Evolutionary conservation across 352 stramenopile species (phyloP), one percentile per base, ranked within the genome.

Genomic region (Hyaloperonospora arabidopsidis): DNA sequence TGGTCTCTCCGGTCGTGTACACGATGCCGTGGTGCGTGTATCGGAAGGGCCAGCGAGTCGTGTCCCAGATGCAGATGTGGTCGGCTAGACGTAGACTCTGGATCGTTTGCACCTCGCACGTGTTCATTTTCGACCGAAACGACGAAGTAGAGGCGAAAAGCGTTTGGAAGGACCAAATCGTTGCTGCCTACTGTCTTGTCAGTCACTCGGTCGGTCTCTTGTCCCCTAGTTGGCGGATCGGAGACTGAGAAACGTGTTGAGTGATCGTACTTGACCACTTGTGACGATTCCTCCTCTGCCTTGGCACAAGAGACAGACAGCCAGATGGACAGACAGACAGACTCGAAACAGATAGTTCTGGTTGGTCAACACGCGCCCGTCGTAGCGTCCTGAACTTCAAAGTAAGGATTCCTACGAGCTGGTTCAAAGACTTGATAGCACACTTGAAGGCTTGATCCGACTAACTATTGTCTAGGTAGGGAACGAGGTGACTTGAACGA

Each of bases 41-140:
- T 11, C 72, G 66, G 63, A 87, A 84, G 1, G 80, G 80, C 77
- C 77, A 90, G 29, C 80, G 77, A 48, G 62, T 79, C 17, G 75
- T 82, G 58, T 90, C 80, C 80, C 80, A 90, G 51, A 90, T 86
- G 61, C 72, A 86, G 22, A 90, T 76, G 58, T 90, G 80, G 67
- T 90, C 80, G 10, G 61, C 74, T 19, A 51, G 49, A 47, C 78
- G 75, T n/a, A 90, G 68, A 48, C 63, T 76, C 41, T 59, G 49
- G 1, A 90, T 77, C 55, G 72, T 57, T 49, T 75, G 63, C 55
- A 89, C 76, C 17, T 58, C 69, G 58, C 74, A 84, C 13, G 73
- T 85, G 60, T 89, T 87, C 79, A 89, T 73, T 14, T 18, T 54
- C 21, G 28, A 23, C 19, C 18, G 38, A 34, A 22, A 34, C 22